Base-by-base conservation (phyloP, 495 filamentous ascomycete genomes). In the Daldinia decipiens region DNA sequence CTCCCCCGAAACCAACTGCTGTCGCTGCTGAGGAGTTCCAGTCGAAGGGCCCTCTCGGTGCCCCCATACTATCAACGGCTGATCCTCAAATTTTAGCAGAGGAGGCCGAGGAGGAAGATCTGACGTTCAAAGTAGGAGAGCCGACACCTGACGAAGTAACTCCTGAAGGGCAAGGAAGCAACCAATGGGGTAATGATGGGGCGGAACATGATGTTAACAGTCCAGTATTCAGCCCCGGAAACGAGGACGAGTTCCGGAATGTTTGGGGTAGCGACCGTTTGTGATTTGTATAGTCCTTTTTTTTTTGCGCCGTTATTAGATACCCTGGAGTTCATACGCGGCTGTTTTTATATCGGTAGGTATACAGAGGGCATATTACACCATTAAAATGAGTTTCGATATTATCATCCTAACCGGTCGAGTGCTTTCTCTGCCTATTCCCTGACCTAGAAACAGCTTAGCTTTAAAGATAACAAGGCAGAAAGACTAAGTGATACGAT, bases 221-320 rank as follows among this genome's bases (percentile, higher is more conserved):
- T 38, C 72, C 75, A 4, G 29, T 72, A 58, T 77, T 74, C 50
- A 59, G 56, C 34, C 56, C 70, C n/a, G 75, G 70, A 15, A 67
- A 77, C 43, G 74, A 77, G 26, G 78, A 80, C 15, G 78, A 80
- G 39, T 77, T 76, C 54, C 76, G 75, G 8, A 80, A 80, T 67
- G 78, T 80, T 59, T 80, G 78, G 78, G 76, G 56, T 27, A 64
- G 74, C 39, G 74, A 77, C 32, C 72, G 70, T 62, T 71, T 74
- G 57, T 76, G 51, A 77, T 65, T 69, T 68, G 15, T 36, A 39
- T 24, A 57, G 36, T 40, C 4, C 57, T 65, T 65, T 72, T 70
- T 65, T 65, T 72, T 70, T 70, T 53, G 67, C 62, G 71, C 54
- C 66, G 59, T 76, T 69, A 56, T 70, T 76, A 76, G 75, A 77